Conservation (phyloP, 2,329 filamentous ascomycete species). For the Hypoxylon sp. region DNA sequence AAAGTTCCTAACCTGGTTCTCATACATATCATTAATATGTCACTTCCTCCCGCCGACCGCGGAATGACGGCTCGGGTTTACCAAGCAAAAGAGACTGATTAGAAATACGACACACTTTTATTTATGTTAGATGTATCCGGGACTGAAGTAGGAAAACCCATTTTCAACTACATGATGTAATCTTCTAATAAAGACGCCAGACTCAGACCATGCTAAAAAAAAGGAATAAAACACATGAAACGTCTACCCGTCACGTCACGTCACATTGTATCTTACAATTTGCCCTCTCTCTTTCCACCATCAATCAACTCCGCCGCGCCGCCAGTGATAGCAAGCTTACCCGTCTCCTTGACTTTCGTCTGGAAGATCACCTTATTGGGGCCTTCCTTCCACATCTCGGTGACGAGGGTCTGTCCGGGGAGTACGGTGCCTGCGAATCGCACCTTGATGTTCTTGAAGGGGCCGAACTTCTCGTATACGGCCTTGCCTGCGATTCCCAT, state of each 20-base stretch:
- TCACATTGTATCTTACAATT: conserved; percentile 44
- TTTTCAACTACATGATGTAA: conserved; percentile 12
- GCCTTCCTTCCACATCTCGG: conserved; percentile 93
- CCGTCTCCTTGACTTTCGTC: conserved; percentile 91
- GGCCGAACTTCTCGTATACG: conserved; percentile 85
- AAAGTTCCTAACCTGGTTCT: background rate
- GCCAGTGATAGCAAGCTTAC: conserved; percentile 86
- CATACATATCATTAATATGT: background rate
- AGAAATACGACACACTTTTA: conserved; percentile 3
- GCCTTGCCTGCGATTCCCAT: conserved; percentile 94
- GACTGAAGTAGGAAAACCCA: conserved; percentile 9
- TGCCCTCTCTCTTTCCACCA: conserved; percentile 51
- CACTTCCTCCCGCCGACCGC: background rate
- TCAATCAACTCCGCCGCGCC: conserved; percentile 81
- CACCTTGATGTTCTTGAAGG: conserved; percentile 92
- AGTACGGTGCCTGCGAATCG: conserved; percentile 88
- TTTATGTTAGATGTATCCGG: conserved; percentile 12
- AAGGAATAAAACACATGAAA: background rate
- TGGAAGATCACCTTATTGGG: conserved; percentile 82
- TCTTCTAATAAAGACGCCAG: conserved; percentile 28
- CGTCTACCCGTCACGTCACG: background rate
- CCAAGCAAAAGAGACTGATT: background rate
- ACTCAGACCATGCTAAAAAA: conserved; percentile 11
- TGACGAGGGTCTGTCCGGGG: conserved; percentile 89
- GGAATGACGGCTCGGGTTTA: background rate